Conservation (phyloP, 345 rosid genomes). For the Combretum micranthum region DNA sequence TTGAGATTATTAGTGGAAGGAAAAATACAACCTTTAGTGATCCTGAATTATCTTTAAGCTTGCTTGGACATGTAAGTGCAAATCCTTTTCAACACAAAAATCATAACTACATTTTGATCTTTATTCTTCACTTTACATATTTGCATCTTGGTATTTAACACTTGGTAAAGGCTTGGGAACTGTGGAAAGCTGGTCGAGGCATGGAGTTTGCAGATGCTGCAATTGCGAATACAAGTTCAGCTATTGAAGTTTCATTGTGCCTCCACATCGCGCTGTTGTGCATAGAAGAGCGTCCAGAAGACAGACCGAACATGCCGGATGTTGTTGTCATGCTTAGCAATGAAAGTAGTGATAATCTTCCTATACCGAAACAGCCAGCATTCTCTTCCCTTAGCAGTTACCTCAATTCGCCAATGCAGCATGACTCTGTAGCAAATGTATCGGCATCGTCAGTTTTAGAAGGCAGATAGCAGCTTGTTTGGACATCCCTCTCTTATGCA, state of each 20-base stretch:
- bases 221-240: neutral
- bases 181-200: neutral
- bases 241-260: neutral
- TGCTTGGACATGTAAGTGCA: constrained; percentile 5
- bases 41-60: neutral
- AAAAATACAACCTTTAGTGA: constrained; percentile 5
- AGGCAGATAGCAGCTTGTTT: constrained; percentile 8
- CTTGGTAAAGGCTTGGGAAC: constrained; percentile 7
- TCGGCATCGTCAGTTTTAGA: neutral
- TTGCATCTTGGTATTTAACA: neutral
- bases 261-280: constrained; percentile 3
- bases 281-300: neutral
- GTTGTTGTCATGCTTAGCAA: constrained; percentile 14
- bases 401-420: neutral
- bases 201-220: neutral
- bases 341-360: constrained; percentile 1
- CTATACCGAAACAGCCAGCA: constrained; percentile 19
- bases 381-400: neutral
- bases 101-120: neutral
- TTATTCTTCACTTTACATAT: neutral
- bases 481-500: no score
- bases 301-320: neutral
- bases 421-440: neutral
- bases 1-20: constrained; percentile 5
- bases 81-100: neutral